A percentile compares a stretch with the other conserved stretches of the same genome.
Evolutionary conservation across 2,329 filamentous ascomycete genomes (phyloP).

Genomic region (Aureobasidium sp.): DNA sequence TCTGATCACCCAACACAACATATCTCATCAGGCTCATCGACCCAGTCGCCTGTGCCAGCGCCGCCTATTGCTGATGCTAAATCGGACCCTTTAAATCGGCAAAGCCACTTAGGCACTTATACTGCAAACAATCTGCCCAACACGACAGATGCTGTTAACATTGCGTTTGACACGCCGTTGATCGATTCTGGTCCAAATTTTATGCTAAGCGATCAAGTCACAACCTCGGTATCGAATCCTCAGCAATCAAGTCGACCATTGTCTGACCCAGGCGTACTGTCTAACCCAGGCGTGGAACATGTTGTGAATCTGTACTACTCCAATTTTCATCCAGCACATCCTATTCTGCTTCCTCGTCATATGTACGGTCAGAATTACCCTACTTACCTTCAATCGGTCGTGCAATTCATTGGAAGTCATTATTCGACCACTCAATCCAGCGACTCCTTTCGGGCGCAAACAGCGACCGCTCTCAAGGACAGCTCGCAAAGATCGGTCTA

Average conservation of each 20-base stretch:
- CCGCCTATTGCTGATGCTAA: slow-evolving; percentile 37
- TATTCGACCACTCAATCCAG: slow-evolving; percentile 42
- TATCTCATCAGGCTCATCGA: slow-evolving; percentile 47
- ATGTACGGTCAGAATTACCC: slow-evolving; percentile 37
- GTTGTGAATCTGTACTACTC: slow-evolving; percentile 49
- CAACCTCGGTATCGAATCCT: background rate
- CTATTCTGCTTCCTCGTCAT: slow-evolving; percentile 47
- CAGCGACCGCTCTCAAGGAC: slow-evolving; percentile 41
- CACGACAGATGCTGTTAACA: slow-evolving; percentile 10
- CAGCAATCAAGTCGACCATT: background rate
- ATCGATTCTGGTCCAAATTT: background rate
- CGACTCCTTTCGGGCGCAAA: slow-evolving; percentile 37
- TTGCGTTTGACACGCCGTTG: background rate
- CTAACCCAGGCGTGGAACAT: slow-evolving; percentile 27
- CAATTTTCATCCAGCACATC: slow-evolving; percentile 50
- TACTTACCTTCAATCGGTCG: slow-evolving; percentile 43
- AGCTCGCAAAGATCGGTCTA: slow-evolving; percentile 34
- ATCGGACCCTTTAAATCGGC: slow-evolving; percentile 47
- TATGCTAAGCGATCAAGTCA: background rate
- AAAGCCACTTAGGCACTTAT: slow-evolving; percentile 42
- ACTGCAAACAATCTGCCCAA: background rate
- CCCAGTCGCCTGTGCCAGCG: slow-evolving; percentile 37
- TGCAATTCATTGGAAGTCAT: slow-evolving; percentile 51
- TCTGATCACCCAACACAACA: slow-evolving; percentile 37
- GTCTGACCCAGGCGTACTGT: slow-evolving; percentile 25